Evolutionary conservation across 306 rosid genomes (phyloP).

Genomic region (Mucuna pruriens): DNA sequence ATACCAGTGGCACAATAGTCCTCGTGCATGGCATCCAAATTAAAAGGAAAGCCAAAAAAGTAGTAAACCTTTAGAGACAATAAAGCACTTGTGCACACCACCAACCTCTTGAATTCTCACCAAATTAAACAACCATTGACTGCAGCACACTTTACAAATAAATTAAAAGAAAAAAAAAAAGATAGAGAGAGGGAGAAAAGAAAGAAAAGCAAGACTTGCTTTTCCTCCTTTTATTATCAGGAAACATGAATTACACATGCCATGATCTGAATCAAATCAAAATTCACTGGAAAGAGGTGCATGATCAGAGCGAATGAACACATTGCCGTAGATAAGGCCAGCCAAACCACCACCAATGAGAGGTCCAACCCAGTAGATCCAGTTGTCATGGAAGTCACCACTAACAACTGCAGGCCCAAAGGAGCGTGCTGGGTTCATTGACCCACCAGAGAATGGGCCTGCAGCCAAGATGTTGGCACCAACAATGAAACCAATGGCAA

Average conservation of each 20-base stretch:
- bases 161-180: not conserved
- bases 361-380: constrained; percentile 97
- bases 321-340: constrained; percentile 78
- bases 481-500: constrained; percentile 89
- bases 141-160: constrained; percentile 39
- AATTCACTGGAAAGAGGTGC: constrained; percentile 58
- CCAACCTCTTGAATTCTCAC: constrained; percentile 42
- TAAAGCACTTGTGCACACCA: constrained; percentile 28
- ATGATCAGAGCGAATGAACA: constrained; percentile 62
- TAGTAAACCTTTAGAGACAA: not conserved
- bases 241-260: constrained; percentile 18
- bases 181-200: not conserved
- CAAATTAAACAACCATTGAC: constrained; percentile 32
- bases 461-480: constrained; percentile 93
- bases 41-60: constrained; percentile 20
- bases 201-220: constrained; percentile 31
- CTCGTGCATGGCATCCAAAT: constrained; percentile 11
- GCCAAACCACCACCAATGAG: constrained; percentile 87
- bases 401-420: constrained; percentile 92
- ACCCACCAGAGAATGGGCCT: constrained; percentile 92
- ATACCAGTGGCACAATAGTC: not conserved
- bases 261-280: constrained; percentile 18
- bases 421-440: constrained; percentile 94
- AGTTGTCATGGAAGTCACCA: constrained; percentile 74
- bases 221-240: constrained; percentile 36